Percentiles rank a stretch among this genome's conserved stretches.
phyloP scores from a whole-genome alignment of 192 early-diverging fungal species.

The Umbelopsis isabellina region DNA sequence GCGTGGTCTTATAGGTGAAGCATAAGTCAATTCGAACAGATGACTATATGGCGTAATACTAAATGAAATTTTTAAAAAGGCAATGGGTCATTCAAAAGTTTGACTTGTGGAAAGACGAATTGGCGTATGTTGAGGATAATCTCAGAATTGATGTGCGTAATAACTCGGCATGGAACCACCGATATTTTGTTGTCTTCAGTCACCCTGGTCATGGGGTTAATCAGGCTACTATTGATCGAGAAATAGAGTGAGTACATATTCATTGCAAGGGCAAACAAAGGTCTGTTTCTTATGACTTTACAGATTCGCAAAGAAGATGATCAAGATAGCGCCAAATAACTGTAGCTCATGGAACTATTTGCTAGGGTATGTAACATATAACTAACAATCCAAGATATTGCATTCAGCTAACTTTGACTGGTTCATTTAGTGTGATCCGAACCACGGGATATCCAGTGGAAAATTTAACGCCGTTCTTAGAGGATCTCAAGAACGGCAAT shows the following conservation, averaged over 20 bases:
- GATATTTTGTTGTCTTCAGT: constrained; percentile 75
- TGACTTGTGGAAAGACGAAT: constrained; percentile 78
- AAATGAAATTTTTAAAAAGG: constrained; percentile 39
- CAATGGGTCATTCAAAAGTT: constrained; percentile 89
- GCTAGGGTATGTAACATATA: constrained; percentile 59
- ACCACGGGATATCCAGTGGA: constrained; percentile 33
- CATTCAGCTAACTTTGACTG: background rate
- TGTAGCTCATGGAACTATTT: constrained; percentile 94
- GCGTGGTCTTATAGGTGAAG: constrained; percentile 89
- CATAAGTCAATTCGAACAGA: background rate
- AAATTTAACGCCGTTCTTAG: constrained; percentile 47
- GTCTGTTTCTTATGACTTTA: constrained; percentile 1
- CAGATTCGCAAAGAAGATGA: constrained; percentile 69
- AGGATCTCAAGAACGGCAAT: constrained; percentile 38
- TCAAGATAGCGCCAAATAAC: constrained; percentile 85
- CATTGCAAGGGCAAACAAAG: background rate
- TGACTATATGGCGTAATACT: background rate
- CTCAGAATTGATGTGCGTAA: constrained; percentile 87
- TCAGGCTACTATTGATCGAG: constrained; percentile 52
- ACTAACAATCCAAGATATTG: background rate
- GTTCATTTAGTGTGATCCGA: constrained; percentile 41
- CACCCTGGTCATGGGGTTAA: constrained; percentile 31
- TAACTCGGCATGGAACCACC: constrained; percentile 99
- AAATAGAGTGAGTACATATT: constrained; percentile 64
- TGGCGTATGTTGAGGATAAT: constrained; percentile 71